Percentiles rank a stretch among this genome's conserved stretches.
These are phyloP conservation scores for Sporormia fimetaria DNA, from an alignment of 495 filamentous ascomycete genomes.

Conservation along the genomic window DNA sequence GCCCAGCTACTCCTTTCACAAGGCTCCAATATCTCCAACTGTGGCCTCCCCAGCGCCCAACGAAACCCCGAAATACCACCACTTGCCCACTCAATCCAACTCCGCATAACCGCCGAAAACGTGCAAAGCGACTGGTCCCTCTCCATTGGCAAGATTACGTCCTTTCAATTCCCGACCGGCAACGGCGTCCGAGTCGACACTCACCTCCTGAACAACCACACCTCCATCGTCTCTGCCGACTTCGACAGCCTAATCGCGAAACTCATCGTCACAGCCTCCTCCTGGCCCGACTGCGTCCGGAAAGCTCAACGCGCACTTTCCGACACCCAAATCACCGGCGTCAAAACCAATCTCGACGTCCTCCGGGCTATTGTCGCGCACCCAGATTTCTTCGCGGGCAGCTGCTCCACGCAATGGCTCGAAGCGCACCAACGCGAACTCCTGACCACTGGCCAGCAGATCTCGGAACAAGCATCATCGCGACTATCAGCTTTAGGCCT, in stretches of 20 bases:
- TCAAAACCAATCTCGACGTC: constrained; percentile 46
- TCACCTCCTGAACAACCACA: constrained; percentile 35
- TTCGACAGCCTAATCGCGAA: constrained; percentile 53
- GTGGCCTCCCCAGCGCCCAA: constrained; percentile 32
- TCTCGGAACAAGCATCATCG: constrained; percentile 5
- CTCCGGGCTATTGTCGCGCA: constrained; percentile 43
- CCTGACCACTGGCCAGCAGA: constrained; percentile 28
- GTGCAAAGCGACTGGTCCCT: constrained; percentile 42
- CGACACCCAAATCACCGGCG: constrained; percentile 42
- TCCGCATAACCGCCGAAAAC: constrained; percentile 49
- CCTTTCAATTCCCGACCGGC: constrained; percentile 43
- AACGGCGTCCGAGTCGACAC: constrained; percentile 48
- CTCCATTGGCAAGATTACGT: constrained; percentile 47
- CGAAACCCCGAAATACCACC: constrained; percentile 29
- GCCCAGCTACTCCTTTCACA: constrained; percentile 45
- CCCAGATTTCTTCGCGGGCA: constrained; percentile 36
- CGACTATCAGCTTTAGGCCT: neutral
- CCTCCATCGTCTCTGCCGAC: constrained; percentile 40
- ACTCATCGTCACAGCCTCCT: constrained; percentile 46
- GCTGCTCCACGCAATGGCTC: constrained; percentile 49
- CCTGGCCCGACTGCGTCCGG: constrained; percentile 39
- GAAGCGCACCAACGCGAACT: constrained; percentile 37
- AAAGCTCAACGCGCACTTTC: constrained; percentile 45
- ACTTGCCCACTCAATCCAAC: constrained; percentile 40
- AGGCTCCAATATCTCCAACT: constrained; percentile 36